Base-by-base conservation (phyloP, 2,329 filamentous ascomycete genomes). In the Cryphonectria parasitica region DNA sequence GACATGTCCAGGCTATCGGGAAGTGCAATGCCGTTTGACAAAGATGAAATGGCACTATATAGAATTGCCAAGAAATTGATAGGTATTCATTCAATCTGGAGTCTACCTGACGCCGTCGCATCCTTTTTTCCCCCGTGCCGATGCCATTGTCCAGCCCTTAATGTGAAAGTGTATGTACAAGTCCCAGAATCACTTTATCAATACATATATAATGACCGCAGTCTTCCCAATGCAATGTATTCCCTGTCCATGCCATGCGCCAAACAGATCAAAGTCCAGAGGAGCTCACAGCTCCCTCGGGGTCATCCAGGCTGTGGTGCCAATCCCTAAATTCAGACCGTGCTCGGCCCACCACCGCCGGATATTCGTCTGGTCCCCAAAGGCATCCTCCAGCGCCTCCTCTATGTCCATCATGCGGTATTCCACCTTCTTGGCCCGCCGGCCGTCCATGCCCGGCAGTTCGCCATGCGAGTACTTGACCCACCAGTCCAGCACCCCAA, bases 351-450 rank as follows among this genome's bases (percentile, higher is more conserved):
- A 98, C 95, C 95, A 98, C 73, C 87, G 85, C 69, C 93, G 85
- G 25, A 97, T 93, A 52, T 87, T 87, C 74, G 90, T 89, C 73
- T 94, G 73, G 68, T 91, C 90, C 11, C 88, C 88, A 65, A 95
- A 88, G 31, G 93, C 93, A 78, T 97, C 95, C 79, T 98, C 95
- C 54, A 98, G 85, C 0, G 95, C 95, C 81, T 98, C 95, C 79
- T 98, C 95, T 72, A 98, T 96, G 79, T 97, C 94, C 79, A 94
- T 97, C 0, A 94, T 97, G 79, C 95, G 95, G 81, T 97, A 98
- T 80, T 97, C 94, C 36, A 98, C 94, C 67, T 88, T 87, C 75
- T 95, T 86, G 0, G 90, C 89, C 73, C 83, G 83, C 43, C 84
- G 81, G 22, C 86, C 86, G 56, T 84, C 81, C 86, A 85, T 88